Evolutionary conservation across 1,139 yeast genomes (phyloP).

Genomic region (Saccharomyces hybrid): DNA sequence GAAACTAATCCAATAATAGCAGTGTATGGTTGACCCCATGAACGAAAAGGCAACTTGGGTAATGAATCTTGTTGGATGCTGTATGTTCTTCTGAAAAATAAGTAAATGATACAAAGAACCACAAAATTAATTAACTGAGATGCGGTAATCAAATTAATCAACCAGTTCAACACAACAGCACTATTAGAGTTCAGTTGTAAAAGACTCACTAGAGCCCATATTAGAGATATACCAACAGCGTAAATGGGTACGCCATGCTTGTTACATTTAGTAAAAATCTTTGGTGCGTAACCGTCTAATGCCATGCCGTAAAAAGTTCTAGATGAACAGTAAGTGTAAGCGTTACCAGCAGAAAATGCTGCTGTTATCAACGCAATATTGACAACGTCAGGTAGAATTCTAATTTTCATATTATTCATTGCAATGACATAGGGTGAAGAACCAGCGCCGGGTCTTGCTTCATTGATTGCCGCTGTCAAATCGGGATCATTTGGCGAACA

Average conservation of each 20-base stretch:
- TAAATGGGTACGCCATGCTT: slow-evolving; percentile 44
- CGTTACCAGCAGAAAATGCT: slow-evolving; percentile 67
- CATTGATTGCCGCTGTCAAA: slow-evolving; percentile 36
- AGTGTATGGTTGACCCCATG: slow-evolving; percentile 52
- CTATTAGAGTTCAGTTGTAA: slow-evolving; percentile 56
- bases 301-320: slow-evolving; percentile 56
- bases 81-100: slow-evolving; percentile 58
- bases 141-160: slow-evolving; percentile 70
- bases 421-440: slow-evolving; percentile 61
- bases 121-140: slow-evolving; percentile 69
- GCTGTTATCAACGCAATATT: slow-evolving; percentile 55
- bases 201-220: slow-evolving; percentile 38
- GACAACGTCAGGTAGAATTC: slow-evolving; percentile 53
- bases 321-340: slow-evolving; percentile 61
- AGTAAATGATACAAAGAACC: slow-evolving; percentile 54
- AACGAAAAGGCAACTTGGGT: slow-evolving; percentile 46
- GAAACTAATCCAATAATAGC: slow-evolving; percentile 45
- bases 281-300: slow-evolving; percentile 53
- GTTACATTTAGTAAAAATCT: slow-evolving; percentile 43
- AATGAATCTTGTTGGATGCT: slow-evolving; percentile 51
- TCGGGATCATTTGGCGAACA: slow-evolving; percentile 47
- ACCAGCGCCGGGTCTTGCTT: slow-evolving; percentile 51
- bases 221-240: slow-evolving; percentile 40
- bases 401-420: slow-evolving; percentile 46
- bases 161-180: slow-evolving; percentile 62